Evolutionary conservation across 495 filamentous ascomycete species (phyloP).

Genomic region (Aspergillus heteromorphus): DNA sequence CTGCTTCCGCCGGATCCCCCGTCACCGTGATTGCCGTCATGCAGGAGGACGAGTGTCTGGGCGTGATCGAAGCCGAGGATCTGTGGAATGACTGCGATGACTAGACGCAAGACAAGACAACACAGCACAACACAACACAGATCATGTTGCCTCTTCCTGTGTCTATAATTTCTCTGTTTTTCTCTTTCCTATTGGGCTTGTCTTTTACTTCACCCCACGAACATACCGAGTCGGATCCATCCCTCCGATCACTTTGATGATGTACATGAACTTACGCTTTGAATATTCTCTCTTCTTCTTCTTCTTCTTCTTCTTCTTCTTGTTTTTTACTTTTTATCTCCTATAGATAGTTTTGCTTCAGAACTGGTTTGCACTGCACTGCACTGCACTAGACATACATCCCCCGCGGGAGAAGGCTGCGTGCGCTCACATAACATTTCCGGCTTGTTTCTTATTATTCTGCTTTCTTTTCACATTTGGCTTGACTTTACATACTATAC

Average conservation of each 20-base stretch:
- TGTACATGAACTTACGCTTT: slow-evolving; percentile 13
- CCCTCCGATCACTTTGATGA: slow-evolving; percentile 5
- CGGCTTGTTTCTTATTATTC: too few relatives aligned
- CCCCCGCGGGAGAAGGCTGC: too few relatives aligned
- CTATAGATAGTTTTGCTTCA: not conserved
- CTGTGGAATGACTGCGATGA: slow-evolving; percentile 20
- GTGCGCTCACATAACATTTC: too few relatives aligned
- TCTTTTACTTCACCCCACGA: too few relatives aligned
- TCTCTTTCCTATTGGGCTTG: too few relatives aligned
- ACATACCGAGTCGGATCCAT: too few relatives aligned
- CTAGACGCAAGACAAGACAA: too few relatives aligned
- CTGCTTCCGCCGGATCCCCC: slow-evolving; percentile 2
- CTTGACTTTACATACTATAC: not conserved
- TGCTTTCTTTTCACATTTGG: too few relatives aligned
- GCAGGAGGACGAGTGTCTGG: slow-evolving; percentile 28
- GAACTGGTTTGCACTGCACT: too few relatives aligned
- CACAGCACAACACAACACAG: too few relatives aligned
- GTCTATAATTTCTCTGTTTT: too few relatives aligned
- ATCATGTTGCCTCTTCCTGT: too few relatives aligned
- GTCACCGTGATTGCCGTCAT: slow-evolving; percentile 31
- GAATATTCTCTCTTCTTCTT: not conserved
- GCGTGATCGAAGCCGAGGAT: slow-evolving; percentile 35
- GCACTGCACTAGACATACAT: not conserved
- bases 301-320: not conserved
- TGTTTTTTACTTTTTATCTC: not conserved